Evolutionary conservation across 169 alveolate genomes (phyloP).

Genomic region (Eimeria necatrix): DNA sequence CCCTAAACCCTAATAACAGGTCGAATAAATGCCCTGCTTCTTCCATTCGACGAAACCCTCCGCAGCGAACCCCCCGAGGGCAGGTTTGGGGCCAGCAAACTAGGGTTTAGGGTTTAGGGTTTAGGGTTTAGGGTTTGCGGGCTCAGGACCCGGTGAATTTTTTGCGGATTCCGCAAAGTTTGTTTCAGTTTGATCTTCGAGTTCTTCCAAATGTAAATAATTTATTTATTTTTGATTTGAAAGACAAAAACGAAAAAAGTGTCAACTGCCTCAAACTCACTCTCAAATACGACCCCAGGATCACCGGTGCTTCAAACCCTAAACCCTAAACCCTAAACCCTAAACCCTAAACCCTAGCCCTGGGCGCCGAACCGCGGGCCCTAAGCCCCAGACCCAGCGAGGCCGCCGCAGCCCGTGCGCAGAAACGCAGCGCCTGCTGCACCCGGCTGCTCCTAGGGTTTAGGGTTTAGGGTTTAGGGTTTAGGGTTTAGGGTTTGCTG

Average conservation of each 20-base stretch:
- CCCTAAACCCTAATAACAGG: not conserved
- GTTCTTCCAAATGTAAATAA: constrained; percentile 2
- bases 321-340: constrained; percentile 33
- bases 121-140: constrained; percentile 19
- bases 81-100: not conserved
- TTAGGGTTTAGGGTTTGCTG: constrained; percentile 8
- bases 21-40: not conserved
- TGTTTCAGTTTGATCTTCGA: not conserved
- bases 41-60: not conserved
- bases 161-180: constrained; percentile 8
- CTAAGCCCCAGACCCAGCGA: not conserved
- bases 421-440: too few species aligned
- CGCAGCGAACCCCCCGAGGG: not conserved
- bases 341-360: not conserved
- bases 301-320: constrained; percentile 4
- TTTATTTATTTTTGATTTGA: not conserved
- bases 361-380: not conserved
- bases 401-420: not conserved
- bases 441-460: not conserved
- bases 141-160: constrained; percentile 40
- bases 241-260: not conserved
- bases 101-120: constrained; percentile 21
- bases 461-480: constrained; percentile 10
- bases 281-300: constrained; percentile 20
- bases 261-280: not conserved